These are phyloP conservation scores for Psilocybe mexicana DNA, from an alignment of 1,284 basidiomycete genomes.

Conservation along the genomic window DNA sequence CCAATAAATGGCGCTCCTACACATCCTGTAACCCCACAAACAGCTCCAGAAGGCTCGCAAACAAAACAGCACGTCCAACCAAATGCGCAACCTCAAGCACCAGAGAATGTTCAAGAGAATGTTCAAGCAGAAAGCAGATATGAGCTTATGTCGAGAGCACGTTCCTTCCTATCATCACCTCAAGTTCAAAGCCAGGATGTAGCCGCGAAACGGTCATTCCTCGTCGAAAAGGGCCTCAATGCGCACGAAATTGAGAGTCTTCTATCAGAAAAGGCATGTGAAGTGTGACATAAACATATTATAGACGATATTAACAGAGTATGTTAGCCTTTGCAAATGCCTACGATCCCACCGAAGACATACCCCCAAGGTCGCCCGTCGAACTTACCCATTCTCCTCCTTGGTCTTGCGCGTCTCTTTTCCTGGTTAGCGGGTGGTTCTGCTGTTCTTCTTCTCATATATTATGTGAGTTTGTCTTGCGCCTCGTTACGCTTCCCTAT, in stretches of 20 bases:
- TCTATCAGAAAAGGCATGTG: conserved; percentile 55
- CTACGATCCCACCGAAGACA: conserved; percentile 63
- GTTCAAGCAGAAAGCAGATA: conserved; percentile 14
- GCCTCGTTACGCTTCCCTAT: neutral
- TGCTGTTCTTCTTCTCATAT: conserved; percentile 55
- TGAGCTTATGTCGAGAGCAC: conserved; percentile 60
- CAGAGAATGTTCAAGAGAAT: neutral
- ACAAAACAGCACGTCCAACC: neutral
- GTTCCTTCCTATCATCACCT: conserved; percentile 64
- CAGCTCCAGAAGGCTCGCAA: neutral
- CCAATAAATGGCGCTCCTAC: neutral
- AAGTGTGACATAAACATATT: neutral
- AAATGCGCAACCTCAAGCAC: neutral
- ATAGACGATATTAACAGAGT: conserved; percentile 8
- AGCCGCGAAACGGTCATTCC: conserved; percentile 59
- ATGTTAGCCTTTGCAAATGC: conserved; percentile 51
- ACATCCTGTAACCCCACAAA: neutral
- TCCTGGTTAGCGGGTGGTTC: conserved; percentile 71
- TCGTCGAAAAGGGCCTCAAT: conserved; percentile 71
- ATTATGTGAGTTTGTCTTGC: conserved; percentile 49
- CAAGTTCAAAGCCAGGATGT: conserved; percentile 61
- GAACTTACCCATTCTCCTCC: conserved; percentile 62
- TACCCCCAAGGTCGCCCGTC: conserved; percentile 75
- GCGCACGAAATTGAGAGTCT: conserved; percentile 61
- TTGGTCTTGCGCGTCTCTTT: conserved; percentile 59